A percentile compares a stretch with the other conserved stretches of the same genome.
Conservation (phyloP, 2,329 filamentous ascomycete genomes). For the Kalaharituber pfeilii region DNA sequence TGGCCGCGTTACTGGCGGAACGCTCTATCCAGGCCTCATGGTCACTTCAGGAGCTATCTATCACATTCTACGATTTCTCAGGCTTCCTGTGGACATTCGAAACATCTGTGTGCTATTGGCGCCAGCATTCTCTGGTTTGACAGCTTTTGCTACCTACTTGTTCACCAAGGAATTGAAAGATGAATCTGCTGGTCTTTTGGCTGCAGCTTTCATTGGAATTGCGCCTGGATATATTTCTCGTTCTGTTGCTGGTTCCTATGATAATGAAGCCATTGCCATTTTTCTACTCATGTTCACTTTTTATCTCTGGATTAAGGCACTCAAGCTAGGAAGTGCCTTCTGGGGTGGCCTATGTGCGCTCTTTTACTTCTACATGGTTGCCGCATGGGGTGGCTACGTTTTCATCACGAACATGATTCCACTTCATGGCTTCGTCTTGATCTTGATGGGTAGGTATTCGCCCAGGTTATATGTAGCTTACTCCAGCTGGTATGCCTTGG, state of each 20-base stretch:
- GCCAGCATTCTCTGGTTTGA: constrained; percentile 83
- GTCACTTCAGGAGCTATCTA: constrained; percentile 96
- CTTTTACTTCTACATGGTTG: constrained; percentile 99
- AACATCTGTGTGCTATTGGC: constrained; percentile 97
- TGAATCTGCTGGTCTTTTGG: constrained; percentile 86
- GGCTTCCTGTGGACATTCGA: constrained; percentile 89
- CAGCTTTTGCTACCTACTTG: constrained; percentile 81
- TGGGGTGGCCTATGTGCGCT: constrained; percentile 90
- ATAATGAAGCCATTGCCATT: constrained; percentile 98
- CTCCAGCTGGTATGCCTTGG: constrained; percentile 93
- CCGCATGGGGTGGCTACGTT: constrained; percentile 97
- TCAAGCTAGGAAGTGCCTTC: constrained; percentile 90
- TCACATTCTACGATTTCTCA: constrained; percentile 73
- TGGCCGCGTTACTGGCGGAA: constrained; percentile 92
- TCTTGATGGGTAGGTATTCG: constrained; percentile 95
- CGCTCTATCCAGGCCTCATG: constrained; percentile 97
- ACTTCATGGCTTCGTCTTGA: constrained; percentile 79
- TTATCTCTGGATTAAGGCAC: constrained; percentile 95
- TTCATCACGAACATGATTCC: constrained; percentile 98
- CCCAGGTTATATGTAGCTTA: constrained; percentile 88
- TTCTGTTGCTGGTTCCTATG: constrained; percentile 94
- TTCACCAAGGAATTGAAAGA: constrained; percentile 93
- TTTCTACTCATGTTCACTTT: constrained; percentile 98
- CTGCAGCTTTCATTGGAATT: constrained; percentile 94
- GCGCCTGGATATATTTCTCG: constrained; percentile 93